A percentile compares a stretch with the other conserved stretches of the same genome.
Conservation (phyloP, 495 filamentous ascomycete genomes). For the Durotheca rogersii region DNA sequence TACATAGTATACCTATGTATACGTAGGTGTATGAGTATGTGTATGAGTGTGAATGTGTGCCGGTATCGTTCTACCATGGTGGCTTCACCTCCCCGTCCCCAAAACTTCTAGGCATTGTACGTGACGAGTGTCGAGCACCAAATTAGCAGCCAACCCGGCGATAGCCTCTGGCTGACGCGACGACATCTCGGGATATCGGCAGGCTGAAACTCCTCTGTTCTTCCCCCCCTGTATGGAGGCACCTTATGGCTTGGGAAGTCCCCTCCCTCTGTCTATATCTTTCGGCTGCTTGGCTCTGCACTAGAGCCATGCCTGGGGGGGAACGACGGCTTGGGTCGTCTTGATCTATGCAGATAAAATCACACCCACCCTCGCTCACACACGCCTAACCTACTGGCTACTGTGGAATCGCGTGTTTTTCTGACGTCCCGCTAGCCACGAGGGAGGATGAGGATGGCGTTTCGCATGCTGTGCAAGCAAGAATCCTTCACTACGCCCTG, state of each 20-base stretch:
- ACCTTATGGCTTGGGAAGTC: no score
- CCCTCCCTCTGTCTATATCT: no score
- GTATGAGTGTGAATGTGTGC: no score
- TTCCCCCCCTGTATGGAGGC: background rate
- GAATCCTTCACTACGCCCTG: slow-evolving; percentile 9
- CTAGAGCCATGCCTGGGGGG: no score
- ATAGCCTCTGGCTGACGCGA: no score
- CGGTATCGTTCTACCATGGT: background rate
- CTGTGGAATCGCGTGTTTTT: background rate
- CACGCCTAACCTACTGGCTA: background rate
- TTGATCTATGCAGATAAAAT: no score
- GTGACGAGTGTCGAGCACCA: slow-evolving; percentile 1
- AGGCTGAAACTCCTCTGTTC: slow-evolving; percentile 1
- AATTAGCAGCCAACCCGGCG: slow-evolving; percentile 1
- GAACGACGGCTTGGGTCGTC: no score
- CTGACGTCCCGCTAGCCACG: background rate
- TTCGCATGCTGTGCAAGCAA: slow-evolving; percentile 12
- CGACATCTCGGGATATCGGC: background rate
- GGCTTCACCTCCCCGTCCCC: background rate
- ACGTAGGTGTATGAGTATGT: no score
- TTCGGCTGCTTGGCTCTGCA: no score
- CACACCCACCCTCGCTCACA: no score
- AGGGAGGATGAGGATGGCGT: slow-evolving; percentile 7
- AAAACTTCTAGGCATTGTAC: background rate
- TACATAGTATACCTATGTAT: no score